Evolutionary conservation across 2,329 filamentous ascomycete genomes (phyloP), one percentile per base, ranked within the genome.

Genomic region (Talaromyces sp.): DNA sequence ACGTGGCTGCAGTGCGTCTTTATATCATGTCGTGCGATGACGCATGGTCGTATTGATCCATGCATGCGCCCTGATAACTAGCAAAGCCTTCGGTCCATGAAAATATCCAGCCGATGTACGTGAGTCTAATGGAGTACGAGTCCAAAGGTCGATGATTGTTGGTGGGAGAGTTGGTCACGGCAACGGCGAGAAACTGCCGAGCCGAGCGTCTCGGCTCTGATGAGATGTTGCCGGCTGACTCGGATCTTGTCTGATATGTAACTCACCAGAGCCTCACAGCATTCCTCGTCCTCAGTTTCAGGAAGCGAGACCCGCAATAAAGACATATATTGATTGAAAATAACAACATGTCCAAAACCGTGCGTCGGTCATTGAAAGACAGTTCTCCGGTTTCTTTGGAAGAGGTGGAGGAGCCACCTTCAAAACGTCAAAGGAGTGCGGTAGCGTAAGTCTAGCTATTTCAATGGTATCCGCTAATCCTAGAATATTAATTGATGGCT

Each of bases 351-450:
- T 40, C 53, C 2, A 55, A 55, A 25, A 37, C 22, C 11, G 11
- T 35, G 5, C 13, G 40, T 17, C 40, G 40, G 9, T 11, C 9
- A n/a, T 19, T 41, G 15, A 43, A 55, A 19, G 53, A 55, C 3
- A 22, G 9, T 28, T 55, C 53, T 11, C 53, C 53, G 35, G 31
- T 50, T 36, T 39, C 35, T 21, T 28, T 33, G 28, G 51, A 50
- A 21, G 51, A 58, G 13, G 17, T 43, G 36, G 51, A 55, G 9
- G 60, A 61, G 41, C 54, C 53, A 36, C 57, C 53, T n/a, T 33
- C 53, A 22, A 61, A 61, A 51, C 50, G 57, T 7, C 57, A 52
- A 35, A 57, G 60, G 53, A 61, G 58, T 25, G 43, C 59, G 36
- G 54, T 60, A 45, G 60, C 60, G 60, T 61, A 50, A 36, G 57